Evolutionary conservation across 1,284 basidiomycete genomes (phyloP), one percentile per base, ranked within the genome.

Genomic region (Ustilago loliicola): DNA sequence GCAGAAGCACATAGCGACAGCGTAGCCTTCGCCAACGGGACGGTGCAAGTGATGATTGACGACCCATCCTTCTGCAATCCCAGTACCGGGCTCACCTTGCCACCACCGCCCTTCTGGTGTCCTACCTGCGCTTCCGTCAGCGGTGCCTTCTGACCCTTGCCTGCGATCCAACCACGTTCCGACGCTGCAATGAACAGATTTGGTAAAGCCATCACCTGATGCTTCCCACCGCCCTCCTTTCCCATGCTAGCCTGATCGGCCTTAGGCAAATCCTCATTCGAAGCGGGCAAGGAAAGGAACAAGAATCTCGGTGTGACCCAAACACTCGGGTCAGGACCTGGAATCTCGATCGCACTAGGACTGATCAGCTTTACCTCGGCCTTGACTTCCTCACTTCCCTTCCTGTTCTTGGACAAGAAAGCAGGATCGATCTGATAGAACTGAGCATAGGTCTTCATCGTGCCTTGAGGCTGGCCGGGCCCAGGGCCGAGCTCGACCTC

Each of bases 401-500:
- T 27, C 8, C 56, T 57, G 25, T 52, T 36, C 8, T 29, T 48
- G 1, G 58, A 61, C 0, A 58, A 34, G 27, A 64, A 72, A 5
- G 61, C 42, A 5, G 74, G 60, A 38, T 75, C 64, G 58, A 66
- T 58, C 58, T 72, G 68, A 48, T 63, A 77, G 66, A 78, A 74
- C 48, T 76, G 77, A 23, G 72, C 79, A 25, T 75, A 80, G 1
- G 60, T 70, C 54, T 70, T 68, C 66, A 73, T 70, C 21, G 71
- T 73, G 10, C 76, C 72, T 38, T 76, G 72, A 17, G 91, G 90
- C n/a, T 93, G 90, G 1, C 83, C 81, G 17, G 90, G 87, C 3
- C 92, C 92, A 2, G 87, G 84, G 0, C 83, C 80, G 0, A 93
- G 90, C 3, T 92, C 90, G 29, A 88, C 88, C 40, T 90, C 88